Base-by-base conservation (phyloP, 2,329 filamentous ascomycete genomes). In the Neopestalotiopsis sp. region DNA sequence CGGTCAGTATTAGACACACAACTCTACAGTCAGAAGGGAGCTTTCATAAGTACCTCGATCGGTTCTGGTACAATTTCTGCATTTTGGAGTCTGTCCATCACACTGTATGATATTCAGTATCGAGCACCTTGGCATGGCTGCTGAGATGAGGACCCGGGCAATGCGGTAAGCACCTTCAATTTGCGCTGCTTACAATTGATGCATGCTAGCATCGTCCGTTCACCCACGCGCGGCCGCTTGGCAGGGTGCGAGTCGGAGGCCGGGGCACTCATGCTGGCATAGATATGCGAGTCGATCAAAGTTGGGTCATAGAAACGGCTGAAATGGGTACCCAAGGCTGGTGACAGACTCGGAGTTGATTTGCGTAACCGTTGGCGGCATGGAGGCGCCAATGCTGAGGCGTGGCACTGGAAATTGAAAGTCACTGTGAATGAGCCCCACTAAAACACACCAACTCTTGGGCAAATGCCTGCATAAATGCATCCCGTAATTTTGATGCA, bases 131-230 rank as follows among this genome's bases (percentile, higher is more conserved):
- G 13, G 13, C 30, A 2, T 14, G 24, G 28, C 40, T 30, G 42
- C 45, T 49, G 17, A 20, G 45, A 49, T 49, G 14, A 17, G 42
- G 17, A 49, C 13, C 13, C 17, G 24, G 57, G 57, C 17, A 59
- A 20, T 7, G 20, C 20, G 13, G 24, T 13, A 30, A 9, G 12
- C 32, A 73, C 71, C 69, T 71, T 71, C 17, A 70, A 34, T 59
- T 73, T 73, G 14, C 64, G 61, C 30, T 72, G 61, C 32, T 73
- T 73, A 65, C 72, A 73, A 56, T 72, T 66, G 58, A 72, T 61
- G 40, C 72, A 73, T n/a, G 72, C 71, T 32, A 72, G 53, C 49
- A 68, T 49, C 38, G 67, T 71, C 49, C 71, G 32, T 38, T 68
- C 59, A 24, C 66, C 66, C 9, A 64, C 66, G 6, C 61, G 38